A percentile compares a stretch with the other conserved stretches of the same genome.
These are phyloP conservation scores for Pseudocercospora fijiensis DNA, from an alignment of 2,329 filamentous ascomycete genomes.

Conservation along the genomic window DNA sequence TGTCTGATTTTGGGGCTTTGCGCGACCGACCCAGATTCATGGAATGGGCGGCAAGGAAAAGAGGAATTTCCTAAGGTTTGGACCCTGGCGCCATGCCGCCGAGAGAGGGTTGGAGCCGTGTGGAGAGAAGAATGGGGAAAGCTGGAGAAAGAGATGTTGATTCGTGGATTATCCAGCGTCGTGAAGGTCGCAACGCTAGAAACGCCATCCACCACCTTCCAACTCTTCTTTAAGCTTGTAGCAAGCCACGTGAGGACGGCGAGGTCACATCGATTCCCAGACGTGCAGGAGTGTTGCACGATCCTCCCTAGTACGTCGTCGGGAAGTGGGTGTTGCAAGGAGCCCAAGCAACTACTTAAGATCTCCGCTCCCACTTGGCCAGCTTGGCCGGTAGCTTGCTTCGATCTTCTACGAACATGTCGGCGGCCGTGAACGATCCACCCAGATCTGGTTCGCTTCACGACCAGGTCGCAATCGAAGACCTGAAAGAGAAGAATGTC, in stretches of 20 bases:
- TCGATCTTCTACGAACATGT: background rate
- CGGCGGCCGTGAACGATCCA: background rate
- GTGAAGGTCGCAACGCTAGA: background rate
- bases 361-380: background rate
- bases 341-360: conserved; percentile 1
- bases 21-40: background rate
- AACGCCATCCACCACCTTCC: background rate
- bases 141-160: background rate
- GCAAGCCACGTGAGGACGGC: background rate
- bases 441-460: background rate
- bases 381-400: background rate
- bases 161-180: background rate
- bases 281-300: background rate
- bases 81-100: background rate
- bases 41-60: background rate
- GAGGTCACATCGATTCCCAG: background rate
- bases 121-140: background rate
- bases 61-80: background rate
- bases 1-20: background rate
- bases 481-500: conserved; percentile 47
- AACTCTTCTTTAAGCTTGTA: background rate
- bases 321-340: background rate
- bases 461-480: conserved; percentile 22
- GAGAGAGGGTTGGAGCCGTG: conserved; percentile 1
- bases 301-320: background rate